Evolutionary conservation across 139 green algal species (phyloP), one percentile per base, ranked within the genome.

Genomic region (Trebouxia sp.): DNA sequence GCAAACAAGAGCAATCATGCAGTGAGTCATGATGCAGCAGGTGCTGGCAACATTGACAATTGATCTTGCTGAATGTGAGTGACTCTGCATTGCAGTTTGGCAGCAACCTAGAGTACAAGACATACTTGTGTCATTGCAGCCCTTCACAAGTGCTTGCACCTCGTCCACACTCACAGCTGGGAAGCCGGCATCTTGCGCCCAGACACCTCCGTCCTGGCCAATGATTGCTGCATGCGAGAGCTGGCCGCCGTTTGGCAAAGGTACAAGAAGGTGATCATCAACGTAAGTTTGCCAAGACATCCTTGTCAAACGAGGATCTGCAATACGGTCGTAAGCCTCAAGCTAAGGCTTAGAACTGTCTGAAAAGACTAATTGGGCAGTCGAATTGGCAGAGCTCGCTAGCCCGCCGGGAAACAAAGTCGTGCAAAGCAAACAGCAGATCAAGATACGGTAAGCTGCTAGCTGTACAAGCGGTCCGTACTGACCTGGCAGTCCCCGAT

Each of bases 161-260:
- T 96, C 85, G 11, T 91, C 88, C 1, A 78, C 66, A 5, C 69
- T 88, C 5, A 94, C 62, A 1, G 78, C 81, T 11, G 92, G 92
- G 65, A 96, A 96, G 14, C 50, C 55, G 7, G 65, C 38, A 66
- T 78, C 88, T 43, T 90, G 75, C 7, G 91, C 91, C 92, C 91
- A 96, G 0, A 94, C 76, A 47, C 89, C 92, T 20, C 92, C 92
- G 76, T 95, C 92, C 37, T 91, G 87, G 26, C 92, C 90, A 22
- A 92, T 75, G 50, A 96, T 95, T 6, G 92, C 92, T 51, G 90
- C 90, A 26, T 83, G 77, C 1, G 75, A 62, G 0, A 96, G 77
- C 32, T 85, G 80, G 22, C 89, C 87, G 12, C 90, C 92, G 38
- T 87, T 67, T 1, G 91, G 86, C 47, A 96, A 83, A 72, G 62